phyloP scores from a whole-genome alignment of 2,329 filamentous ascomycete species.

The Xylariaceae sp. region DNA sequence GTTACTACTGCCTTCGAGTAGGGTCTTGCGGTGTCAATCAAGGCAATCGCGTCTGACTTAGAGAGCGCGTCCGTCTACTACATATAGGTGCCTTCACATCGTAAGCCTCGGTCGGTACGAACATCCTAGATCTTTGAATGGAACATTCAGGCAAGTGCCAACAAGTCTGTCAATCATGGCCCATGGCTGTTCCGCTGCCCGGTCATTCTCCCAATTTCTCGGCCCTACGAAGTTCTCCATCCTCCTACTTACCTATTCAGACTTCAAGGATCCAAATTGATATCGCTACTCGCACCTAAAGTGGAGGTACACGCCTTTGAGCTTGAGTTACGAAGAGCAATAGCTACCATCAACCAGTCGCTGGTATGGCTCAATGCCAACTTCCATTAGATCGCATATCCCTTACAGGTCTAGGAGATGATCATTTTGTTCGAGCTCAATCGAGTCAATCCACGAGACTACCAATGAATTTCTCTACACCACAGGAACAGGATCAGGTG shows the following conservation, averaged over 20 bases:
- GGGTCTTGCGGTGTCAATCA: background rate
- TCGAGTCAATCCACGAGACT: conserved; percentile 25
- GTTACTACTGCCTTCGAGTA: background rate
- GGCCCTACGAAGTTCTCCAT: background rate
- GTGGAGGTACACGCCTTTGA: background rate
- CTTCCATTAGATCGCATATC: conserved; percentile 10
- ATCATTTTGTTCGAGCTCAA: conserved; percentile 28
- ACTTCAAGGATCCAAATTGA: conserved; percentile 7
- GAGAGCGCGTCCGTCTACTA: background rate
- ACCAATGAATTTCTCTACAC: conserved; percentile 19
- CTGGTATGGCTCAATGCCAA: conserved; percentile 9
- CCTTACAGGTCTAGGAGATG: conserved; percentile 20
- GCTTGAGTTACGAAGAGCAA: conserved; percentile 7
- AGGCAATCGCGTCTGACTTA: background rate
- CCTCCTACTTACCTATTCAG: conserved; percentile 8
- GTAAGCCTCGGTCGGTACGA: background rate
- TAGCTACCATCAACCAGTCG: background rate
- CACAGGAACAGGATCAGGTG: conserved; percentile 11
- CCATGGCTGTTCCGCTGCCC: background rate
- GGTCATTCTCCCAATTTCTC: background rate
- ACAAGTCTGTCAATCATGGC: background rate
- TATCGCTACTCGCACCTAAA: conserved; percentile 19
- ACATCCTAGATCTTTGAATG: background rate
- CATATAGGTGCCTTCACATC: background rate
- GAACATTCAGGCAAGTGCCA: background rate